These are phyloP conservation scores for Byssochlamys sp. DNA, from an alignment of 2,329 filamentous ascomycete genomes.

Conservation along the genomic window DNA sequence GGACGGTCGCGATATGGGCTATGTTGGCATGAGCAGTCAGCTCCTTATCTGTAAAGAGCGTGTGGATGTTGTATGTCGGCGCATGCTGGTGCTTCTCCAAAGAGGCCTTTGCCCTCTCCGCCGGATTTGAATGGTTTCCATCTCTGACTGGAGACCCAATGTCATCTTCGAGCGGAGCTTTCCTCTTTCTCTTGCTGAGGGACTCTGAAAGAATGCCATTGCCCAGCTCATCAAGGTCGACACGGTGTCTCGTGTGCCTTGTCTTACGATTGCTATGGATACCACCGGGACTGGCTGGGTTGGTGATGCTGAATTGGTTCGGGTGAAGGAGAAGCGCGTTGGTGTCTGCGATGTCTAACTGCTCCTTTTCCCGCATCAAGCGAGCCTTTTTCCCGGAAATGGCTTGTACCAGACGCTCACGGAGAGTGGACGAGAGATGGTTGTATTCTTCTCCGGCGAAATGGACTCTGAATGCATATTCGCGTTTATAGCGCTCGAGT, in stretches of 20 bases:
- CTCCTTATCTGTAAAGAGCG: conserved; percentile 60
- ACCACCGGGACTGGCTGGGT: conserved; percentile 54
- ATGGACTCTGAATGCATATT: conserved; percentile 50
- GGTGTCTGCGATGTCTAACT: conserved; percentile 57
- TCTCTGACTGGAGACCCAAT: conserved; percentile 48
- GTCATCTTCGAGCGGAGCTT: conserved; percentile 47
- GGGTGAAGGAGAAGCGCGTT: conserved; percentile 57
- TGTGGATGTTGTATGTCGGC: conserved; percentile 51
- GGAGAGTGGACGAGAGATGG: conserved; percentile 49
- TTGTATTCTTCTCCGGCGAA: conserved; percentile 56
- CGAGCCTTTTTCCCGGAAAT: conserved; percentile 49
- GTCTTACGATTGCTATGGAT: conserved; percentile 54
- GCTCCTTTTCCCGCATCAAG: conserved; percentile 56
- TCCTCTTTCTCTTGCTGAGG: conserved; percentile 50
- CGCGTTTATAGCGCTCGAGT: conserved; percentile 46
- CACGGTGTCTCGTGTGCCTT: conserved; percentile 50
- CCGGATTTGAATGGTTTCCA: conserved; percentile 35
- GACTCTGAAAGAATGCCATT: conserved; percentile 39
- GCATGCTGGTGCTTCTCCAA: conserved; percentile 49
- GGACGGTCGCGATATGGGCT: conserved; percentile 50
- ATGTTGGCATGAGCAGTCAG: conserved; percentile 52
- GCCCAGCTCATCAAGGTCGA: conserved; percentile 44
- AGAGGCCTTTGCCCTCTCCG: conserved; percentile 45
- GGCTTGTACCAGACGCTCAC: conserved; percentile 51
- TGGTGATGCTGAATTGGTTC: conserved; percentile 57